These are phyloP conservation scores for Sodiomyces alkalinus DNA, from an alignment of 2,329 filamentous ascomycete genomes.

Conservation along the genomic window DNA sequence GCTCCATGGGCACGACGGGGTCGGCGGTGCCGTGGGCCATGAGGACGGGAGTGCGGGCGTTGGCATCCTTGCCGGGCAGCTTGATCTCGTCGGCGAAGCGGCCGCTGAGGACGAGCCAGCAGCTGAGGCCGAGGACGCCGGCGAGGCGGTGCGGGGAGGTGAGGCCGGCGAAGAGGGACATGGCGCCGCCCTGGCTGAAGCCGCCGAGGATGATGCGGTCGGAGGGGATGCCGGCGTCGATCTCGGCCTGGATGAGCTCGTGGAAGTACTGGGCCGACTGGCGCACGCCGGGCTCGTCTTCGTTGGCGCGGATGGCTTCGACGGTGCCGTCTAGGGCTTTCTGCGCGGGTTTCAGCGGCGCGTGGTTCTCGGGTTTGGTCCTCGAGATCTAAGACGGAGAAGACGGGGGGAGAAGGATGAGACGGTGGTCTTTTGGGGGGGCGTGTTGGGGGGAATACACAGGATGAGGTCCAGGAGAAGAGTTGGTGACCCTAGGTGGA, in stretches of 20 bases:
- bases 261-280: slow-evolving; percentile 63
- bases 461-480: slow-evolving; percentile 1
- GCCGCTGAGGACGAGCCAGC: slow-evolving; percentile 55
- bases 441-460: slow-evolving; percentile 1
- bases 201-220: slow-evolving; percentile 76
- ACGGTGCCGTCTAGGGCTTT: slow-evolving; percentile 17
- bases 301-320: slow-evolving; percentile 19
- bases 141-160: slow-evolving; percentile 61
- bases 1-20: slow-evolving; percentile 51
- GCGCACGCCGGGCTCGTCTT: slow-evolving; percentile 62
- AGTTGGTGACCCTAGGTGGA: too few relatives aligned
- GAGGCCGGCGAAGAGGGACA: slow-evolving; percentile 67
- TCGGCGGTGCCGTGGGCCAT: slow-evolving; percentile 80
- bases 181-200: slow-evolving; percentile 78
- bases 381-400: too few relatives aligned
- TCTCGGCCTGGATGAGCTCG: slow-evolving; percentile 62
- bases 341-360: slow-evolving; percentile 1
- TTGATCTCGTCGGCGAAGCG: slow-evolving; percentile 26
- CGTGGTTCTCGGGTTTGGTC: too few relatives aligned
- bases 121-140: slow-evolving; percentile 77
- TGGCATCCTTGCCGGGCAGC: slow-evolving; percentile 28
- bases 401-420: too few relatives aligned
- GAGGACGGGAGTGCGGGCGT: slow-evolving; percentile 68
- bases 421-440: too few relatives aligned
- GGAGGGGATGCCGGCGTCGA: slow-evolving; percentile 65